A percentile compares a stretch with the other conserved stretches of the same genome.
Conservation (phyloP, 371 early-diverging fungal genomes). For the Umbelopsis sp. region DNA sequence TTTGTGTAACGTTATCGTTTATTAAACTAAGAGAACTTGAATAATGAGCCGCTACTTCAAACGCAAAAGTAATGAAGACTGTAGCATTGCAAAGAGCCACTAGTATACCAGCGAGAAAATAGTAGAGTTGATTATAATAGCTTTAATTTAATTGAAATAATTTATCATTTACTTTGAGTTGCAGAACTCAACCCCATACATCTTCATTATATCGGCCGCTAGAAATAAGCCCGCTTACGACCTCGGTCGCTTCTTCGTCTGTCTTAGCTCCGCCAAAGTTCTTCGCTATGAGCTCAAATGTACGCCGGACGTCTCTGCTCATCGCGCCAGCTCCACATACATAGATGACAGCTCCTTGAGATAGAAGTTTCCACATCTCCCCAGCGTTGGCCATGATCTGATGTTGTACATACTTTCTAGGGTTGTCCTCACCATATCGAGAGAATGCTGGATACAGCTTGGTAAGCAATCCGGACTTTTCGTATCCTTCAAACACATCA, state of each 20-base stretch:
- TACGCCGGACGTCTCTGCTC: constrained; percentile 28
- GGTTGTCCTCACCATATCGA: constrained; percentile 29
- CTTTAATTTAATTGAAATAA: no score
- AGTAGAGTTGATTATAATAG: no score
- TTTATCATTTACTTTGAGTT: no score
- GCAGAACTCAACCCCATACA: no score
- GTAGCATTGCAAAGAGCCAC: no score
- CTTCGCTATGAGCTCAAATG: constrained; percentile 24
- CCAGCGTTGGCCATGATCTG: constrained; percentile 26
- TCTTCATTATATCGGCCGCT: constrained; percentile 26
- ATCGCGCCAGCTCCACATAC: constrained; percentile 29
- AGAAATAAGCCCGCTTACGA: constrained; percentile 20
- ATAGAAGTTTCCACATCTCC: constrained; percentile 21
- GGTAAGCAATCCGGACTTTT: constrained; percentile 42
- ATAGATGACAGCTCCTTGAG: constrained; percentile 23
- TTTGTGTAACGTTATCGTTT: not conserved
- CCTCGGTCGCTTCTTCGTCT: constrained; percentile 24
- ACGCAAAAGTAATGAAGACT: no score
- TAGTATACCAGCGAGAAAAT: no score
- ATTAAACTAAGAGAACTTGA: not conserved
- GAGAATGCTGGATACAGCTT: constrained; percentile 71
- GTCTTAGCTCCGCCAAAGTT: constrained; percentile 21
- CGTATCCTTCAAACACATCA: constrained; percentile 58
- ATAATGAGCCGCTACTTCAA: no score
- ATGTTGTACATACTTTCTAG: constrained; percentile 33